These are phyloP conservation scores for Hemileccinum rubropunctum DNA, from an alignment of 768 basidiomycete species.

Conservation along the genomic window DNA sequence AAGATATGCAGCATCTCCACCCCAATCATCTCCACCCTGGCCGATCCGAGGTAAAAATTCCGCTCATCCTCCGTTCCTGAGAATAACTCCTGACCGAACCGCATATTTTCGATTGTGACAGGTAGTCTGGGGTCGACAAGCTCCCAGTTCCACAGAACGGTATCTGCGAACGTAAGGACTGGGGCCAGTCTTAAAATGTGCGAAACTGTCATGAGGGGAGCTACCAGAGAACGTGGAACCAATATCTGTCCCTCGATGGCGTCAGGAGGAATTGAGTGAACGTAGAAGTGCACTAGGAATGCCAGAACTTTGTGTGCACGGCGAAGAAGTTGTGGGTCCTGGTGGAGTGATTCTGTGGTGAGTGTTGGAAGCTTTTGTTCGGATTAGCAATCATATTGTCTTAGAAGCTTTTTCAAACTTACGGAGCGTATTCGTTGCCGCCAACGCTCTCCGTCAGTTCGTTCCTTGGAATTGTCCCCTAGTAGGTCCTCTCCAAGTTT, in stretches of 20 bases:
- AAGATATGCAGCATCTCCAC: constrained; percentile 85
- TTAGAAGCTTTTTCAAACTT: constrained; percentile 30
- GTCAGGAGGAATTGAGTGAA: constrained; percentile 66
- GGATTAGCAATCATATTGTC: constrained; percentile 12
- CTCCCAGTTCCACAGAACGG: constrained; percentile 92
- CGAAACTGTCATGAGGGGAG: constrained; percentile 78
- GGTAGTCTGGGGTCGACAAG: constrained; percentile 55
- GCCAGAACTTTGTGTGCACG: constrained; percentile 88
- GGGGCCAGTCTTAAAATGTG: constrained; percentile 82
- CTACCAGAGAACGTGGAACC: constrained; percentile 73
- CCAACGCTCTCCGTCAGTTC: constrained; percentile 65
- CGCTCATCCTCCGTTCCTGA: constrained; percentile 83
- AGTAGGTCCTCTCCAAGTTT: constrained; percentile 56
- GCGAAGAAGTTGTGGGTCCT: constrained; percentile 62
- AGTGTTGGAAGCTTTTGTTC: constrained; percentile 67
- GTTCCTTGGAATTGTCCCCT: constrained; percentile 45
- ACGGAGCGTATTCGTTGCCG: constrained; percentile 60
- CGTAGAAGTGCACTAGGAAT: constrained; percentile 88
- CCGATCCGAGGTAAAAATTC: constrained; percentile 85
- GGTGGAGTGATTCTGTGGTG: constrained; percentile 48
- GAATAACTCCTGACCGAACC: constrained; percentile 62
- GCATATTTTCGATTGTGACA: constrained; percentile 70
- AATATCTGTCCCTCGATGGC: constrained; percentile 39
- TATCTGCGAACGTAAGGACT: constrained; percentile 92
- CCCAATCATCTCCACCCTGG: constrained; percentile 81